phyloP scores from a whole-genome alignment of 345 rosid species.

The Citrus reticulata region DNA sequence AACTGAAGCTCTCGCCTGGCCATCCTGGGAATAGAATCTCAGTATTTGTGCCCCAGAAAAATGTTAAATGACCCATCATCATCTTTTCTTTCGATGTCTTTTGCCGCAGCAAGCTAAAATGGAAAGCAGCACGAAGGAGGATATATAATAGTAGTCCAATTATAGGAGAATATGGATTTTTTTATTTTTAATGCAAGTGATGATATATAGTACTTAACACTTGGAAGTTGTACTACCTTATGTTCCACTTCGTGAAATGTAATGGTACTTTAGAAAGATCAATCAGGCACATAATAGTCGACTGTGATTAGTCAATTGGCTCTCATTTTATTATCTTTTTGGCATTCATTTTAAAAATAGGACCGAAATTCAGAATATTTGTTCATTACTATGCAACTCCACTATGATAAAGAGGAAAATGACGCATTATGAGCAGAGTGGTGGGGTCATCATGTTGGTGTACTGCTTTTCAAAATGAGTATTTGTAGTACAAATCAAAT shows the following conservation, averaged over 20 bases:
- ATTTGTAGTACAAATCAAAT: neutral
- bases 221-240: neutral
- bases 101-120: neutral
- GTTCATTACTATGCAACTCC: neutral
- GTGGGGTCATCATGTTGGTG: neutral
- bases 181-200: too few species aligned
- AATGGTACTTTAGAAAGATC: neutral
- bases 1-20: constrained; percentile 17
- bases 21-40: constrained; percentile 29
- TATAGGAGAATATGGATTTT: neutral
- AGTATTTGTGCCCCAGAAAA: constrained; percentile 26
- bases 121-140: neutral
- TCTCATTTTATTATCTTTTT: neutral
- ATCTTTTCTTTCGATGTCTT: neutral
- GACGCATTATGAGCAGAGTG: neutral
- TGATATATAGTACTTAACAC: too few species aligned
- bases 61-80: constrained; percentile 18
- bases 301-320: neutral
- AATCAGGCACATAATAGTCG: neutral
- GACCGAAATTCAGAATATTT: neutral
- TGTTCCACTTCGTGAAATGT: neutral
- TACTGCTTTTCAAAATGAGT: neutral
- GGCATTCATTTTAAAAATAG: neutral
- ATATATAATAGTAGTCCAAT: neutral
- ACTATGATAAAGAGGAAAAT: neutral